phyloP scores from a whole-genome alignment of 768 basidiomycete species.

The Clitopilus passeckerianus region DNA sequence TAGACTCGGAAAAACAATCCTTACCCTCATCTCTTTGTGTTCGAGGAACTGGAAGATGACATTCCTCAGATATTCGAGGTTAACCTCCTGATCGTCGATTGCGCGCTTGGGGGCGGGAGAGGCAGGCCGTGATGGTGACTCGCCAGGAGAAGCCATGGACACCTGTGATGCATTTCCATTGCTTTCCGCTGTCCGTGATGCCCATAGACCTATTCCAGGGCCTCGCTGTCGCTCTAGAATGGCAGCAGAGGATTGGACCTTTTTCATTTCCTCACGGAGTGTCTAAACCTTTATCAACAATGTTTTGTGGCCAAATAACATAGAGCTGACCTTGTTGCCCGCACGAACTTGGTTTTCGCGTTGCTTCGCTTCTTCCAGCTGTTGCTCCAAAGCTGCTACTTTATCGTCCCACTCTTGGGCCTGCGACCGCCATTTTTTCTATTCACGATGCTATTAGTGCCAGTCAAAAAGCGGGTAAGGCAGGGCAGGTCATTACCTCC shows the following conservation, averaged over 20 bases:
- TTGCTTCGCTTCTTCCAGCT: conserved; percentile 67
- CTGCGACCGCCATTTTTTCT: conserved; percentile 30
- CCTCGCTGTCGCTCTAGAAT: conserved; percentile 87
- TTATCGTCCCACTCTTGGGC: conserved; percentile 45
- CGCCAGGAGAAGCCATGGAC: conserved; percentile 28
- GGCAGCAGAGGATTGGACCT: conserved; percentile 91
- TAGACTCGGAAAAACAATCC: conserved; percentile 20
- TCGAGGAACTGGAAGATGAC: conserved; percentile 97
- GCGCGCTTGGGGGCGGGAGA: conserved; percentile 30
- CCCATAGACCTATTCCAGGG: conserved; percentile 95
- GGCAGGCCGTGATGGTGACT: conserved; percentile 26
- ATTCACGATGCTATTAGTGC: conserved; percentile 1
- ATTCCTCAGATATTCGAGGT: conserved; percentile 93
- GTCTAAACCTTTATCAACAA: conserved; percentile 40
- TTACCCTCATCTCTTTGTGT: conserved; percentile 96
- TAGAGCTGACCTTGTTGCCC: conserved; percentile 66
- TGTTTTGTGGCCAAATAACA: neutral
- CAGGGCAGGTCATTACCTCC: conserved; percentile 49
- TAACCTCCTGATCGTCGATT: conserved; percentile 84
- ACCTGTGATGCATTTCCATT: conserved; percentile 37
- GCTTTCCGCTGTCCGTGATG: conserved; percentile 35
- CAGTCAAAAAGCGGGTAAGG: neutral
- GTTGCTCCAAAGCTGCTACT: conserved; percentile 51
- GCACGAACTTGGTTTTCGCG: conserved; percentile 67
- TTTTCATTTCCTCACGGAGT: conserved; percentile 89